These are phyloP conservation scores for Sistotremastrum niveocremeum DNA, from an alignment of 768 basidiomycete species.

Conservation along the genomic window DNA sequence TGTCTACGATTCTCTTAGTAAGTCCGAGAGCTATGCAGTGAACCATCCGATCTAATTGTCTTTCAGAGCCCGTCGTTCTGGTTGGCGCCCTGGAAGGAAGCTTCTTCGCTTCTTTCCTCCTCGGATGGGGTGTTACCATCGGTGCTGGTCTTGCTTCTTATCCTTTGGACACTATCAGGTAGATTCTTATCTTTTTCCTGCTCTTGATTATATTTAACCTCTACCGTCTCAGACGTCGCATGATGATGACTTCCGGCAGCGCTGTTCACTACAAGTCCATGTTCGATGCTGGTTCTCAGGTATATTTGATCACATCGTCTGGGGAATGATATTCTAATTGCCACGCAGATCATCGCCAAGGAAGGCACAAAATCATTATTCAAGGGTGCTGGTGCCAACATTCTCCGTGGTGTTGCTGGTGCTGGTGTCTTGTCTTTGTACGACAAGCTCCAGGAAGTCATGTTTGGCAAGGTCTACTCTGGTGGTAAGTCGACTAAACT, in stretches of 20 bases:
- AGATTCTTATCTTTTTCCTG: background rate
- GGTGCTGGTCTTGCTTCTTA: slow-evolving; percentile 26
- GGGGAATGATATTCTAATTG: too few species aligned
- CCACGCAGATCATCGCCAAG: slow-evolving; percentile 19
- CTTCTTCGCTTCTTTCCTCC: slow-evolving; percentile 27
- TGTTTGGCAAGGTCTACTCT: slow-evolving; percentile 99
- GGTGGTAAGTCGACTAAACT: slow-evolving; percentile 49
- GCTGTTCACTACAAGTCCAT: slow-evolving; percentile 26
- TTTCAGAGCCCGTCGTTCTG: slow-evolving; percentile 15
- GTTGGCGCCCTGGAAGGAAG: slow-evolving; percentile 25
- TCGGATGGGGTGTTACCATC: slow-evolving; percentile 29
- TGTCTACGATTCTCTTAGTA: slow-evolving; percentile 27
- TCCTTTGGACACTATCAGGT: slow-evolving; percentile 29
- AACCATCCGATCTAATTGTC: too few species aligned
- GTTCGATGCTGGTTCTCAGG: slow-evolving; percentile 24
- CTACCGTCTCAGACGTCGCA: slow-evolving; percentile 15
- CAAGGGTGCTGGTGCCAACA: slow-evolving; percentile 6
- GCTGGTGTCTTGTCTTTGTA: slow-evolving; percentile 98
- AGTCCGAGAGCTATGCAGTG: slow-evolving; percentile 1
- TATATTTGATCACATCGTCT: too few species aligned
- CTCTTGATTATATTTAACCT: too few species aligned
- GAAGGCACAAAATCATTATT: slow-evolving; percentile 27
- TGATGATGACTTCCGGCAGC: slow-evolving; percentile 35
- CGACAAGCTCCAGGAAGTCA: slow-evolving; percentile 91
- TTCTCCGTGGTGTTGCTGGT: slow-evolving; percentile 97